Base-by-base conservation (phyloP, 164 flowering plant species). In the Dillenia suffruticosa region DNA sequence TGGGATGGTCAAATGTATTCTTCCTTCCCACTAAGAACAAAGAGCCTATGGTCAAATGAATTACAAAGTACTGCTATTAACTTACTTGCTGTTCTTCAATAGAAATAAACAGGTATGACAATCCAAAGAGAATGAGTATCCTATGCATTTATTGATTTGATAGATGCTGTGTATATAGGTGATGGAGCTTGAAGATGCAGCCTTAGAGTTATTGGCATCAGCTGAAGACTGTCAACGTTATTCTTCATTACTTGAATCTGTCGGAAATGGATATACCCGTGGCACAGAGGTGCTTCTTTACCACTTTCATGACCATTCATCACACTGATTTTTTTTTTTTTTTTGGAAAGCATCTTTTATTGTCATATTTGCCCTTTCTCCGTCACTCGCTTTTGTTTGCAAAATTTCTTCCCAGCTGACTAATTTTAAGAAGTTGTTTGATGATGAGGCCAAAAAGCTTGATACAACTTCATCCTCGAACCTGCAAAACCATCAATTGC, bases 351-450 rank as follows among this genome's bases (percentile, higher is more conserved):
- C 40, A 5, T 32, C 40, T 32, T 32, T 32, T 4, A 32, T 32
- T 40, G 43, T 9, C 10, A 3, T 58, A 26, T 32, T 32, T 32
- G 40, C 40, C 40, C 40, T 4, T 26, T 46, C 11, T 19, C 5
- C 59, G 14, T 45, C 66, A 9, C 46, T 15, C 1, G 8, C 12
- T 7, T 46, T 49, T 46, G 10, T 52, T 54, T 10, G 15, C 61
- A 11, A 52, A 46, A 45, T 49, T 56, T 16, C 57, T 47, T 1
- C 44, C 60, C 79, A 93, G 97, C 46, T 66, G 40, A 88, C 97
- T 10, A 78, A 93, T 81, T 93, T 93, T 68, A 71, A 80, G 64
- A 87, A 85, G 81, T 58, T 83, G 61, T 66, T 92, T 19, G 84
- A 85, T 24, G 75, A 68, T 19, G 93, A 87, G 76, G 53, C 76